Evolutionary conservation across 495 filamentous ascomycete genomes (phyloP).

Genomic region (Haplographium delicatum): DNA sequence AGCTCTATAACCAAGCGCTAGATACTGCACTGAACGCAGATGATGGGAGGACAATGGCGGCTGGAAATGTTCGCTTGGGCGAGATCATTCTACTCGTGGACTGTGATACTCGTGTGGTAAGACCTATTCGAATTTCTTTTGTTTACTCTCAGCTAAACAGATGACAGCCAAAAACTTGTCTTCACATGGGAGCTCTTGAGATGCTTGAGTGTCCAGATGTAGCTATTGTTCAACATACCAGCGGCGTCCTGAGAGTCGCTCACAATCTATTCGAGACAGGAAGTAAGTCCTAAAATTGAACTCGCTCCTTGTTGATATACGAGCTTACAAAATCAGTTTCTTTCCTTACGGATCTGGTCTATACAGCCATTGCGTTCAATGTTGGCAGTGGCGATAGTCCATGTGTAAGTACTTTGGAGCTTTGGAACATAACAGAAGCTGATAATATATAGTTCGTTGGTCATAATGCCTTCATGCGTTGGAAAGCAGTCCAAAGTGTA

Average conservation of each 20-base stretch:
- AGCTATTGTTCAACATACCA: conserved; percentile 61
- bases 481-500: conserved; percentile 66
- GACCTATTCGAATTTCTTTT: no score
- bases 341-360: conserved; percentile 69
- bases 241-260: conserved; percentile 65
- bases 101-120: conserved; percentile 19
- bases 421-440: conserved; percentile 34
- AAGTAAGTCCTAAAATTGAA: conserved; percentile 15
- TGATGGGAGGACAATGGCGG: conserved; percentile 56
- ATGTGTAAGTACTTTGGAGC: not conserved
- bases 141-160: no score
- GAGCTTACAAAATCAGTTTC: conserved; percentile 33
- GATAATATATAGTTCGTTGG: conserved; percentile 46
- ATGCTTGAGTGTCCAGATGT: conserved; percentile 69
- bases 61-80: conserved; percentile 63
- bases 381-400: conserved; percentile 55
- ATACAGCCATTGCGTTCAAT: conserved; percentile 59
- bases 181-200: conserved; percentile 61
- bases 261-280: conserved; percentile 53
- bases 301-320: not conserved
- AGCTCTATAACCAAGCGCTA: conserved; percentile 44
- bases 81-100: conserved; percentile 54
- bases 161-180: conserved; percentile 48
- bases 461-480: conserved; percentile 66
- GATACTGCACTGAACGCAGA: conserved; percentile 49